These are phyloP conservation scores for Pyrrhoderma noxium DNA, from an alignment of 1,284 basidiomycete genomes.

Conservation along the genomic window DNA sequence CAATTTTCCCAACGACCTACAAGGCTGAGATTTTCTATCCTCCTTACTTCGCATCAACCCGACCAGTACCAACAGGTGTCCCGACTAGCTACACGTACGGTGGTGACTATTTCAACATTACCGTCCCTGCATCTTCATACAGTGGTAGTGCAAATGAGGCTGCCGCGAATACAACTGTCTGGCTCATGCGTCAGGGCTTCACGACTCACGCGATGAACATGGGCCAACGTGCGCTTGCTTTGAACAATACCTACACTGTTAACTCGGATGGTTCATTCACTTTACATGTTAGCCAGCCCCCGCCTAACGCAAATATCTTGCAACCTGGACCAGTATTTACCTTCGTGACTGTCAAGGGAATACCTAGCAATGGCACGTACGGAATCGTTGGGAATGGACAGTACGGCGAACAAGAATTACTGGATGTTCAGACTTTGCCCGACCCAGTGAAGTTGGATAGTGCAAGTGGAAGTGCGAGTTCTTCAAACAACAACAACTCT, in stretches of 20 bases:
- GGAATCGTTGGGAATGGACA: constrained; percentile 77
- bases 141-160: constrained; percentile 60
- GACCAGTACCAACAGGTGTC: constrained; percentile 68
- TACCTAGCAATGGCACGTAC: constrained; percentile 73
- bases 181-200: constrained; percentile 82
- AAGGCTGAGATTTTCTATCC: constrained; percentile 85
- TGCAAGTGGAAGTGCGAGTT: constrained; percentile 28
- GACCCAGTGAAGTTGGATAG: constrained; percentile 35
- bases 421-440: constrained; percentile 45
- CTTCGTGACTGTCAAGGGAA: constrained; percentile 75
- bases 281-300: constrained; percentile 43
- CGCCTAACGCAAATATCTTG: constrained; percentile 72
- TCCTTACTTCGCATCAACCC: constrained; percentile 67
- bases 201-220: constrained; percentile 96
- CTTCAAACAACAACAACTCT: constrained; percentile 27
- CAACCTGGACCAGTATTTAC: constrained; percentile 81
- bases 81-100: constrained; percentile 78
- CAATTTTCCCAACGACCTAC: constrained; percentile 81
- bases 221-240: constrained; percentile 73
- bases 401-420: constrained; percentile 58
- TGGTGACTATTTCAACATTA: constrained; percentile 68
- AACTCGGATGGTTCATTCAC: constrained; percentile 54
- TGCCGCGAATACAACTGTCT: constrained; percentile 72
- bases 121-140: constrained; percentile 53
- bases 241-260: constrained; percentile 79